These are phyloP conservation scores for Dioszegia aurantiaca DNA, from an alignment of 768 basidiomycete genomes.

Conservation along the genomic window DNA sequence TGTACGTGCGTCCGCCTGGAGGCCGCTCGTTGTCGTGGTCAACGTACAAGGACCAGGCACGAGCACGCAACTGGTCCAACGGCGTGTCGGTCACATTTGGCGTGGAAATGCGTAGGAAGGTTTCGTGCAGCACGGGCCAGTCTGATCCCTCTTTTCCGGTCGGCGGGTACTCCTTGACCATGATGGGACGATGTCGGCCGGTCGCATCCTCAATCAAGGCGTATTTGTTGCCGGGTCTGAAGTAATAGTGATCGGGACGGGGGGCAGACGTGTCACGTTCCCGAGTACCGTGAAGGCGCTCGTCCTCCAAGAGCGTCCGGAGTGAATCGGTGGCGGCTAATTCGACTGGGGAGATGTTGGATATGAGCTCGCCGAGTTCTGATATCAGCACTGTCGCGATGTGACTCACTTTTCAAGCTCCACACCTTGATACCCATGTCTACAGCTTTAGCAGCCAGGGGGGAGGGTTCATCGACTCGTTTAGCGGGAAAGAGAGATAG, in stretches of 20 bases:
- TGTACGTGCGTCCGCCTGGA: slow-evolving; percentile 39
- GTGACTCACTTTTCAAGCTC: slow-evolving; percentile 58
- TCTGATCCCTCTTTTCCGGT: slow-evolving; percentile 49
- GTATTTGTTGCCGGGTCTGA: slow-evolving; percentile 69
- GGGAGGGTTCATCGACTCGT: slow-evolving; percentile 19
- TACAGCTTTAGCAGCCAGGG: slow-evolving; percentile 38
- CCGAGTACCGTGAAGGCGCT: slow-evolving; percentile 77
- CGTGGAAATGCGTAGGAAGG: slow-evolving; percentile 24
- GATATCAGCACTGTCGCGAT: slow-evolving; percentile 16
- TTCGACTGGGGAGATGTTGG: slow-evolving; percentile 21
- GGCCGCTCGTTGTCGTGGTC: slow-evolving; percentile 39
- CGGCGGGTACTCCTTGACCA: slow-evolving; percentile 69
- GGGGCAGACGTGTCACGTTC: slow-evolving; percentile 90
- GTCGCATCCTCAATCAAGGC: slow-evolving; percentile 87
- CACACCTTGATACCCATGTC: slow-evolving; percentile 73
- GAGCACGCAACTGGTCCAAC: slow-evolving; percentile 35
- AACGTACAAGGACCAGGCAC: slow-evolving; percentile 46
- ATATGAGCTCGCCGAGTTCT: slow-evolving; percentile 53
- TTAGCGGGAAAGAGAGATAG: too few species aligned
- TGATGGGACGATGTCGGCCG: slow-evolving; percentile 77
- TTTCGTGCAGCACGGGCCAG: slow-evolving; percentile 62
- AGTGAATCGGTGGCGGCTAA: slow-evolving; percentile 46
- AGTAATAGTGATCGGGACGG: slow-evolving; percentile 84
- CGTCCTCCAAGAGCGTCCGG: slow-evolving; percentile 62
- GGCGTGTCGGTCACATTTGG: slow-evolving; percentile 15